Percentiles rank a stretch among this genome's conserved stretches.
phyloP scores from a whole-genome alignment of 2,329 filamentous ascomycete genomes.

The Apiospora malaysiana region DNA sequence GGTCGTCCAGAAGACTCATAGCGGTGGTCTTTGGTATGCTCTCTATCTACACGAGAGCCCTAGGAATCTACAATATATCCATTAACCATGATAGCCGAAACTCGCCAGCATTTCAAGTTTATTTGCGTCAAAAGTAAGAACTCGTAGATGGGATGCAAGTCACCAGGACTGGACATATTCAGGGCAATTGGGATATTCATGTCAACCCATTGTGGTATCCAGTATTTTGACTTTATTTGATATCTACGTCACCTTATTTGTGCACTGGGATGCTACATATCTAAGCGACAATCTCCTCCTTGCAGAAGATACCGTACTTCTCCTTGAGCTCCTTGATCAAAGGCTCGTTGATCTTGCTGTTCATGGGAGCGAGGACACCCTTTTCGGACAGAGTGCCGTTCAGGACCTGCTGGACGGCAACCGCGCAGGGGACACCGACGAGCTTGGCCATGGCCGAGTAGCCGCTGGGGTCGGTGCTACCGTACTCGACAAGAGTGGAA shows the following conservation, averaged over 20 bases:
- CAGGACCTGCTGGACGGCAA: constrained; percentile 77
- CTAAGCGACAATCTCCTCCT: constrained; percentile 31
- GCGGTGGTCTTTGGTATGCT: background rate
- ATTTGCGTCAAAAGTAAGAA: no score
- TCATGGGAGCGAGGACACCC: constrained; percentile 81
- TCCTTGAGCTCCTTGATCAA: constrained; percentile 67
- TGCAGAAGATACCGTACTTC: constrained; percentile 61
- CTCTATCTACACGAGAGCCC: background rate
- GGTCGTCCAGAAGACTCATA: no score
- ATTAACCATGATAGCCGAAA: no score
- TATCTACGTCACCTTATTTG: background rate
- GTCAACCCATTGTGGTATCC: background rate
- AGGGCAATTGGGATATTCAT: background rate
- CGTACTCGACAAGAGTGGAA: constrained; percentile 84
- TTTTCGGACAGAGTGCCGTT: constrained; percentile 75
- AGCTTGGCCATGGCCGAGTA: constrained; percentile 87
- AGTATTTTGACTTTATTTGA: background rate
- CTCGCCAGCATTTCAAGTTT: no score
- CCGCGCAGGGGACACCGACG: constrained; percentile 26
- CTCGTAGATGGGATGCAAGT: background rate
- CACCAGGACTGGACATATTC: background rate
- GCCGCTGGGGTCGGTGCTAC: constrained; percentile 65
- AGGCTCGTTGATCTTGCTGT: constrained; percentile 67
- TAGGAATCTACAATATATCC: background rate
- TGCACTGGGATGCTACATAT: background rate